A percentile compares a stretch with the other conserved stretches of the same genome.
These are phyloP conservation scores for Coemansia sp. DNA, from an alignment of 192 early-diverging fungal species.

Conservation along the genomic window DNA sequence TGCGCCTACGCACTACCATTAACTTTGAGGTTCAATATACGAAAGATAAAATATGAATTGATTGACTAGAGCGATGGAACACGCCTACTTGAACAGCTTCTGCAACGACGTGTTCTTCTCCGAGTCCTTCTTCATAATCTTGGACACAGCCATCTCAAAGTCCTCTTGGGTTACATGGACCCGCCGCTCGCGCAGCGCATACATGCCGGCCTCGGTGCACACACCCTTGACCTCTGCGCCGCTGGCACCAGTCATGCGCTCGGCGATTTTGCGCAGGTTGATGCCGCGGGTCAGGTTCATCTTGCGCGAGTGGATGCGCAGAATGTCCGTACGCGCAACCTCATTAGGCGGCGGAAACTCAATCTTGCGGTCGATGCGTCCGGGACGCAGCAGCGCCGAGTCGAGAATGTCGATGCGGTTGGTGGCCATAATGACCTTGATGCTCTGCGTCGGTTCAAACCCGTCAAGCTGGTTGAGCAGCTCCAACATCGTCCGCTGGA, in stretches of 20 bases:
- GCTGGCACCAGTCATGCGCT: constrained; percentile 79
- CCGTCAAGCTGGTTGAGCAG: constrained; percentile 86
- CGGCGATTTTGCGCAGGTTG: constrained; percentile 84
- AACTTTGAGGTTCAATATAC: no score
- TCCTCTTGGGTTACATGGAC: constrained; percentile 99
- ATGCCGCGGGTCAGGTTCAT: constrained; percentile 91
- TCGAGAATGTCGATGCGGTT: constrained; percentile 90
- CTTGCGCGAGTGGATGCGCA: constrained; percentile 87
- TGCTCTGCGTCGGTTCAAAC: constrained; percentile 87
- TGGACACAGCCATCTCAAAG: constrained; percentile 99
- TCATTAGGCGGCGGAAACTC: constrained; percentile 88
- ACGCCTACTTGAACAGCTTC: constrained; percentile 89
- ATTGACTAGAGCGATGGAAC: not conserved
- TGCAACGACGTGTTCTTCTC: constrained; percentile 94
- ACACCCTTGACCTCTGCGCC: constrained; percentile 88
- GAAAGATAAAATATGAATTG: not conserved
- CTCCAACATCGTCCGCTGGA: constrained; percentile 88
- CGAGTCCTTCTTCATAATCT: constrained; percentile 98
- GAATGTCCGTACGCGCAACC: constrained; percentile 77
- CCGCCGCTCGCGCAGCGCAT: constrained; percentile 87
- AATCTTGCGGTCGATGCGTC: constrained; percentile 88
- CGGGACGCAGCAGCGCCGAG: constrained; percentile 80
- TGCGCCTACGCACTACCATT: no score
- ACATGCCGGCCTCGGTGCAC: constrained; percentile 88
- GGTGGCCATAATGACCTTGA: constrained; percentile 91